A percentile compares a stretch with the other conserved stretches of the same genome.
phyloP scores from a whole-genome alignment of 257 asterid genomes.

The Osmanthus fragrans region DNA sequence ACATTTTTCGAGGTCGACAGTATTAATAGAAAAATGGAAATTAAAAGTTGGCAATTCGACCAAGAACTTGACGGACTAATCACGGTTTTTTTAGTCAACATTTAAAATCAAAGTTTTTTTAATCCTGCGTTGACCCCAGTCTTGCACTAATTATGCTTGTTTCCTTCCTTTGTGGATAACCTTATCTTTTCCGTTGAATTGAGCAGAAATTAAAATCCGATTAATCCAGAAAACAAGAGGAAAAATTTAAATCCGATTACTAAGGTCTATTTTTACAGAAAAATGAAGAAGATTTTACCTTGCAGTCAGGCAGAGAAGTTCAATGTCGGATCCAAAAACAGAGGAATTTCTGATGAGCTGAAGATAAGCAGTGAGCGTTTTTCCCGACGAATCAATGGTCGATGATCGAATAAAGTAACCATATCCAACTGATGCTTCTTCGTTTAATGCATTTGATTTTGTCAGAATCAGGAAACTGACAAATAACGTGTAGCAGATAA shows the following conservation, averaged over 20 bases:
- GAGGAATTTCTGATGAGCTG: slow-evolving; percentile 28
- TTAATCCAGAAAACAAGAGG: not conserved
- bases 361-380: slow-evolving; percentile 22
- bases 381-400: slow-evolving; percentile 14
- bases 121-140: not conserved
- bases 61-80: not conserved
- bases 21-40: not conserved
- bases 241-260: not conserved
- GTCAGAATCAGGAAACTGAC: not conserved
- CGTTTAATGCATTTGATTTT: not conserved
- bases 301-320: not conserved
- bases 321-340: slow-evolving; percentile 14
- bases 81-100: not conserved
- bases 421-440: slow-evolving; percentile 15
- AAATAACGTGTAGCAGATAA: not conserved
- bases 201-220: not conserved
- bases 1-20: too few relatives aligned
- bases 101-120: not conserved
- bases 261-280: not conserved
- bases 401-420: slow-evolving; percentile 21
- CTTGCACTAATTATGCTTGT: not conserved
- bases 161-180: not conserved
- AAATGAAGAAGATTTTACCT: not conserved
- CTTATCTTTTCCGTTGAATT: not conserved
- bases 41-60: not conserved